Conservation (phyloP, 257 asterid species). For the Nicotiana sylvestris region DNA sequence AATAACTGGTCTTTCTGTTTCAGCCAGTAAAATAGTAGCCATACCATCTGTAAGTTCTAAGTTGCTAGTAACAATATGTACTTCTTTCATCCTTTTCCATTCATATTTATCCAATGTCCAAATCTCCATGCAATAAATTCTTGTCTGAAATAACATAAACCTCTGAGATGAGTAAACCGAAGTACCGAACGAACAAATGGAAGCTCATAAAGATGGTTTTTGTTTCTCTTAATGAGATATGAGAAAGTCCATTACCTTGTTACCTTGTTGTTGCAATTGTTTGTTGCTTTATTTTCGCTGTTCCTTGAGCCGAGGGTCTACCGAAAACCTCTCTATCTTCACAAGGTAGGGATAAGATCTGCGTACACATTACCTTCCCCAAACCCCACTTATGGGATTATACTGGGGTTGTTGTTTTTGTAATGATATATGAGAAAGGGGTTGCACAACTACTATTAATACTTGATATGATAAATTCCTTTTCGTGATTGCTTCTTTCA, state of each 20-base stretch:
- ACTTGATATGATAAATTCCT: not conserved
- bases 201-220: not conserved
- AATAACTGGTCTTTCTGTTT: constrained; percentile 78
- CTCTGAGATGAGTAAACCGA: not conserved
- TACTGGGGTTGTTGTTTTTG: no score
- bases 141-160: not conserved
- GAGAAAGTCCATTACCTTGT: not conserved
- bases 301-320: no score
- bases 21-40: constrained; percentile 79
- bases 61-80: not conserved
- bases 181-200: not conserved
- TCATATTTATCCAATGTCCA: not conserved
- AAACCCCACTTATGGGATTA: no score
- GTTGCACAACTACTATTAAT: not conserved
- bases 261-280: no score
- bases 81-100: not conserved
- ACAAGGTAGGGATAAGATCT: no score
- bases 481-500: not conserved
- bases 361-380: no score
- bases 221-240: not conserved
- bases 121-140: not conserved
- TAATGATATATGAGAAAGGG: not conserved
- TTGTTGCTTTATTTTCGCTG: no score
- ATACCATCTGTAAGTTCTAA: constrained; percentile 35
- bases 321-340: no score